phyloP scores from a whole-genome alignment of 305 asterid genomes.

The Fraxinus platypoda region DNA sequence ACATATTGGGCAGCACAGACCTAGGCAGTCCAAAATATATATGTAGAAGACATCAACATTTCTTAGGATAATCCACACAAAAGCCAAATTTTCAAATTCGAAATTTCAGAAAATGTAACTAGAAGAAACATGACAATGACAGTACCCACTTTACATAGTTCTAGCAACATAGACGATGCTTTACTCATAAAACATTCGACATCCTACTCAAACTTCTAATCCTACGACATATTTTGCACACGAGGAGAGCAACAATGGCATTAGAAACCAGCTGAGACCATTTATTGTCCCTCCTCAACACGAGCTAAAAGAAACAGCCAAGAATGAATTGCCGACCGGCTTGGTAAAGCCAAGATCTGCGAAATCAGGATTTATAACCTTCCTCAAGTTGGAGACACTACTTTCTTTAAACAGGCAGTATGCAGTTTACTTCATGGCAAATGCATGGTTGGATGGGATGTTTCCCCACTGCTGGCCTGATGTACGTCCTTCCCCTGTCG shows the following conservation, averaged over 20 bases:
- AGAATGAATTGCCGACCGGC: conserved; percentile 85
- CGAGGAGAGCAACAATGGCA: neutral
- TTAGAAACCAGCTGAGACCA: conserved; percentile 15
- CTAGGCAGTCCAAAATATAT: too few relatives aligned
- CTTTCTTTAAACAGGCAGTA: neutral
- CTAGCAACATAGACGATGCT: neutral
- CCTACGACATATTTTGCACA: conserved; percentile 24
- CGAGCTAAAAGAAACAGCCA: conserved; percentile 49
- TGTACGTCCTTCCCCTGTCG: conserved; percentile 26
- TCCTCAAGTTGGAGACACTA: conserved; percentile 14
- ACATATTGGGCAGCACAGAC: too few relatives aligned
- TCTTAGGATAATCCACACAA: neutral
- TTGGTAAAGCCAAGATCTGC: conserved; percentile 37
- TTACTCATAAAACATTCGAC: conserved; percentile 6
- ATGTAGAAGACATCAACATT: neutral
- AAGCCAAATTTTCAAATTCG: neutral
- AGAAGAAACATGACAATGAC: neutral
- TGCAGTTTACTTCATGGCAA: conserved; percentile 26
- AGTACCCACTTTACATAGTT: neutral
- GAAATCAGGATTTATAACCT: conserved; percentile 18
- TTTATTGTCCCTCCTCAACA: conserved; percentile 10
- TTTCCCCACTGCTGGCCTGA: conserved; percentile 38
- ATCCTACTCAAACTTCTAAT: conserved; percentile 16
- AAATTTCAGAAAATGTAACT: neutral
- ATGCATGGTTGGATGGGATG: conserved; percentile 26